Base-by-base conservation (phyloP, 768 basidiomycete species). In the Ramaria sp. region DNA sequence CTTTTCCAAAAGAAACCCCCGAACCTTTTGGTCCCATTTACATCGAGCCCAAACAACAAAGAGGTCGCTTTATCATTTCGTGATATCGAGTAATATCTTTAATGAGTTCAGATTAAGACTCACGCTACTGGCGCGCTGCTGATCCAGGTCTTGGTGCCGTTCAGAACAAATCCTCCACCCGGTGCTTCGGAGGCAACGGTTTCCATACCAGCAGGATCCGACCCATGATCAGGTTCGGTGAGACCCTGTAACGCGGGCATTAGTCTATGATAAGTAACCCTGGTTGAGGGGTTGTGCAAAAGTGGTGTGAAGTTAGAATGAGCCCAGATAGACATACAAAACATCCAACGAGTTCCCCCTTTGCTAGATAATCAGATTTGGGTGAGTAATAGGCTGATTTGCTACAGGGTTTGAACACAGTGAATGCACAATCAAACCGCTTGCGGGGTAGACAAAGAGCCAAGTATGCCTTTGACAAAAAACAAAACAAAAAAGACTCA, bases 91-190 rank as follows among this genome's bases (percentile, higher is more conserved):
- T 7, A 17, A 27, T 15, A 17, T 30, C 19, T 37, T 55, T 10
- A 33, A 33, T 1, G 22, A 11, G 22, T n/a, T 27, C 22, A 27
- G 20, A 13, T 12, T 54, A 10, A 42, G 43, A 74, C 84, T 70
- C 66, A 90, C 84, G 93, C 91, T 54, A 89, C 82, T 9, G 93
- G 92, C 0, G 93, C 82, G 66, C 96, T 96, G 13, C 91, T 82
- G 66, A 98, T 98, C 95, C 95, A 98, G 0, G 92, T 98, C 75
- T 98, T 98, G 70, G 88, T 88, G 52, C 95, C 95, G 61, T 83
- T 88, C 53, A 98, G 66, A 24, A 88, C 70, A 69, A 84, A 97
- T 4, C 91, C 92, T 12, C 91, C 91, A 54, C 86, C 86, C 24
- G 24, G 55, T 0, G 77, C 75, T 68, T 96, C 91, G 60, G 81